Base-by-base conservation (phyloP, 2,329 filamentous ascomycete species). In the Fusarium pseudoanthophilum region DNA sequence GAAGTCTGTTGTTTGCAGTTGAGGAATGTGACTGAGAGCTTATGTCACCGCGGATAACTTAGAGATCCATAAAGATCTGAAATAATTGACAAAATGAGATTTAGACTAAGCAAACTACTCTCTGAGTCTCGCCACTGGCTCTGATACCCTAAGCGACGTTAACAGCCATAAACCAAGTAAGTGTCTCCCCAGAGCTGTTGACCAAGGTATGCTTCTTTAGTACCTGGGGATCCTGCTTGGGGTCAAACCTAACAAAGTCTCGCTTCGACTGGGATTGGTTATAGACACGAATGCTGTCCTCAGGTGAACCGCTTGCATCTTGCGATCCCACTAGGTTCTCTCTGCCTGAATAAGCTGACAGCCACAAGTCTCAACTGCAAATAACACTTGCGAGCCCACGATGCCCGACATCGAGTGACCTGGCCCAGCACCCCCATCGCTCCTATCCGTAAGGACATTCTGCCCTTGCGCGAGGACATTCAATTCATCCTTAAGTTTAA, bases 41-140 rank as follows among this genome's bases (percentile, higher is more conserved):
- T n/a, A 14, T 10, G 9, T 42, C 21, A n/a, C 39, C 5, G 14
- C 2, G 9, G 8, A 42, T 14, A 15, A 42, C 21, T 6, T 14
- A 9, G 21, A n/a, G 5, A 5, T 10, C 14, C 4, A 15, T 15
- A 2, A n/a, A 10, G 5, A 8, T n/a, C 7, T 5, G n/a, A n/a
- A 5, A 1, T 14, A 40, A 8, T n/a, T 13, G 39, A 40, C 4
- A 15, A 40, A 15, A 8, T n/a, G 21, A 40, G 10, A 40, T n/a
- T 14, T 40, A 14, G 21, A 43, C 5, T 43, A 18, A 11, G 15
- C 6, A 7, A 11, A 18, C 16, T 24, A 43, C n/a, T 18, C n/a
- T 42, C 15, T 7, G 4, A 24, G 24, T 14, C n/a, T 16, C 7
- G 15, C 10, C 6, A 24, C 11, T 24, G 13, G n/a, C n/a, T n/a